Conservation (phyloP, 140 eudicot genomes). For the Flaveria floridana region DNA sequence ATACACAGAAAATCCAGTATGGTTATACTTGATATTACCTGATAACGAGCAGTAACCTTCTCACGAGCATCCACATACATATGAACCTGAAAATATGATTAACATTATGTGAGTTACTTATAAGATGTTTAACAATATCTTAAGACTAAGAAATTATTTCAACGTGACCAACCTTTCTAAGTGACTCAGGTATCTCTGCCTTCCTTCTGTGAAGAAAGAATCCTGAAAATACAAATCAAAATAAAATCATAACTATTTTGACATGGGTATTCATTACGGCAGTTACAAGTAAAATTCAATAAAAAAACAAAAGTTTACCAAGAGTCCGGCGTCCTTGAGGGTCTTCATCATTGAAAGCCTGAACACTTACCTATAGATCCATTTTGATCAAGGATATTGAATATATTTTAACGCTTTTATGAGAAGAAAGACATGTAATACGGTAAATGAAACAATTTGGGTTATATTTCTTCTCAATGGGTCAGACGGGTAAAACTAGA, state of each 20-base stretch:
- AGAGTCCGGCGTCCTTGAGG: constrained; percentile 99
- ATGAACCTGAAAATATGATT: constrained; percentile 56
- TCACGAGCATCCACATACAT: constrained; percentile 90
- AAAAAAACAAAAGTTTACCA: constrained; percentile 42
- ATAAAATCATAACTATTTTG: neutral
- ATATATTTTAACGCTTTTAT: neutral
- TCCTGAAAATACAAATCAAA: constrained; percentile 46
- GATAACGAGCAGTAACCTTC: constrained; percentile 97
- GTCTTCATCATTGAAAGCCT: constrained; percentile 98
- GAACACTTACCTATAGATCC: constrained; percentile 76
- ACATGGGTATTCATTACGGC: constrained; percentile 7
- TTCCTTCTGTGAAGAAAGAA: constrained; percentile 94
- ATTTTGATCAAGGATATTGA: neutral
- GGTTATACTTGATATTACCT: constrained; percentile 43
- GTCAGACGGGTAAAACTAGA: neutral
- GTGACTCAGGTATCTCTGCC: constrained; percentile 83
- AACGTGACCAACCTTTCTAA: constrained; percentile 61
- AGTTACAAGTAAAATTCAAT: constrained; percentile 11
- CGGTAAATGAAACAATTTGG: neutral
- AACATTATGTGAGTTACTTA: constrained; percentile 3
- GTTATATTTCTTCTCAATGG: neutral
- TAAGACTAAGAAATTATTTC: neutral
- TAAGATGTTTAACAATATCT: neutral
- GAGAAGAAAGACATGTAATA: constrained; percentile 14
- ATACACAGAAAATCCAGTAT: neutral